Evolutionary conservation across 163 green algal genomes (phyloP).

Genomic region (Chlorella variabilis): DNA sequence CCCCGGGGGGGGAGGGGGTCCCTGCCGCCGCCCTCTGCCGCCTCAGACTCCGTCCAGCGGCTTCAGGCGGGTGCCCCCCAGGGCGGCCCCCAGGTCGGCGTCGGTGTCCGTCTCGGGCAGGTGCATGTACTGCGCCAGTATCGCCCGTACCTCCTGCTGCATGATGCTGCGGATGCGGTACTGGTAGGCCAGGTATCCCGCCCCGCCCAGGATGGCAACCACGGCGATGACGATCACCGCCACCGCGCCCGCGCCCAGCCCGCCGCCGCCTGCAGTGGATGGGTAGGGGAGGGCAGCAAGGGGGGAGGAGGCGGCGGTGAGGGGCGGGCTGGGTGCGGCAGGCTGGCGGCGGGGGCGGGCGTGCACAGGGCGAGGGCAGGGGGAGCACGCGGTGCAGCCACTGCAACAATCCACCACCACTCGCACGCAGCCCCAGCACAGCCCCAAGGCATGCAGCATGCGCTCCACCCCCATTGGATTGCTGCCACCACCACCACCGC

Average conservation of each 20-base stretch:
- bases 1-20: too few relatives aligned
- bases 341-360: too few relatives aligned
- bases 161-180: conserved; percentile 58
- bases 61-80: conserved; percentile 14
- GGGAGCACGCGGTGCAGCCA: too few relatives aligned
- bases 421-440: too few relatives aligned
- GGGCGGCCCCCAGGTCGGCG: not conserved
- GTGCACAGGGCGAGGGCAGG: too few relatives aligned
- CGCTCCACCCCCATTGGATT: too few relatives aligned
- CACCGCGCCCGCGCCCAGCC: conserved; percentile 18
- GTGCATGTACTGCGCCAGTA: conserved; percentile 89
- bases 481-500: too few relatives aligned
- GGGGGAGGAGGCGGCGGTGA: not conserved
- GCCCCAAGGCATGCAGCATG: too few relatives aligned
- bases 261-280: not conserved
- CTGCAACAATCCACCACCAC: too few relatives aligned
- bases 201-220: conserved; percentile 49
- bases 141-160: conserved; percentile 65
- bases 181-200: conserved; percentile 66
- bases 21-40: not conserved
- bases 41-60: not conserved
- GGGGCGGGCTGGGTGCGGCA: not conserved
- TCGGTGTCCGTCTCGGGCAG: conserved; percentile 1
- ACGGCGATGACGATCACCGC: conserved; percentile 10
- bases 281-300: not conserved